Conservation (phyloP, 2,329 filamentous ascomycete species). For the Dothideomycetes sp. region DNA sequence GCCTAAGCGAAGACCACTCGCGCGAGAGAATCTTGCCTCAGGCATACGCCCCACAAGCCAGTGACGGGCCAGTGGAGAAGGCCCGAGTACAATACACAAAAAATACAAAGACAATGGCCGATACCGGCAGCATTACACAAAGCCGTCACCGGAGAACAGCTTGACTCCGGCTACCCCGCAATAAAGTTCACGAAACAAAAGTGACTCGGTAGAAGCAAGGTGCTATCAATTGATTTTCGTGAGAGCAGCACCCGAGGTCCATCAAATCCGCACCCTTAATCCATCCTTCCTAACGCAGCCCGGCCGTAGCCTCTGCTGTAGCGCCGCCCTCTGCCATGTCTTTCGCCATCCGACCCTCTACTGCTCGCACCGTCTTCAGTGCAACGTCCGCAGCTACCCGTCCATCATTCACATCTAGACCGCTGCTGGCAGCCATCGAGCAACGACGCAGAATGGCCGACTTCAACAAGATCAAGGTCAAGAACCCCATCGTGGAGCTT, state of each 20-base stretch:
- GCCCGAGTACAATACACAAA: not conserved
- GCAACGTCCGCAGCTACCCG: slow-evolving; percentile 7
- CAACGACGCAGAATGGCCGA: slow-evolving; percentile 27
- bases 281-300: not conserved
- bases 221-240: not conserved
- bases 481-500: slow-evolving; percentile 96
- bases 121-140: too few relatives aligned
- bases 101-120: too few relatives aligned
- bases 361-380: slow-evolving; percentile 5
- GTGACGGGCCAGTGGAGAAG: too few relatives aligned
- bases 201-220: not conserved
- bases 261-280: not conserved
- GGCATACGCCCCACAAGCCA: too few relatives aligned
- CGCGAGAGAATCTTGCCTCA: too few relatives aligned
- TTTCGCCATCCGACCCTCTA: slow-evolving; percentile 4
- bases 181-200: not conserved
- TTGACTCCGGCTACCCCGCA: not conserved
- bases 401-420: slow-evolving; percentile 10
- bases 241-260: not conserved
- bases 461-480: slow-evolving; percentile 89
- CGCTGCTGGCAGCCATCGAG: slow-evolving; percentile 13
- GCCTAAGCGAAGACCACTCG: too few relatives aligned
- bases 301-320: not conserved
- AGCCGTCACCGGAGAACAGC: too few relatives aligned
- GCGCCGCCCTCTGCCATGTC: not conserved